Evolutionary conservation across 192 early-diverging fungal species (phyloP), one percentile per base, ranked within the genome.

Genomic region (Podila horticola): DNA sequence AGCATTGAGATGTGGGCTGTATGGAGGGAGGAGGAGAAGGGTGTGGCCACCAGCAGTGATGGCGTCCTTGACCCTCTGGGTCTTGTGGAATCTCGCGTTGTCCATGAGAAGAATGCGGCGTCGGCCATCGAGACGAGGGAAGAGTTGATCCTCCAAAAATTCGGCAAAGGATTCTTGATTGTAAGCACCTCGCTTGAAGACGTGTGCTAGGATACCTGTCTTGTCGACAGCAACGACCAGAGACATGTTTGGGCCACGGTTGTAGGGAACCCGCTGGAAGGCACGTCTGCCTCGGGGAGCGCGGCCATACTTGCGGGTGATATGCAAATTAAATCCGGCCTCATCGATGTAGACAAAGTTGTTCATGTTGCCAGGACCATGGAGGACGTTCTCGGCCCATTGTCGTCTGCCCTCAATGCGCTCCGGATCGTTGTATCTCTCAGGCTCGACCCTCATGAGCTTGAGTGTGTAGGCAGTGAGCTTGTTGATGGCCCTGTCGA

Each of bases 311-410:
- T 50, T 69, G 34, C 64, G 59, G 34, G 61, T 48, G 66, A 82
- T 74, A 30, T 82, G 73, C 34, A 82, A 66, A 41, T 74, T 82
- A 69, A 82, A 82, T 26, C 67, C 69, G 30, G 72, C 64, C 63
- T 82, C 81, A 63, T 82, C 72, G 29, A 74, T 64, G 67, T 71
- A 74, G 33, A 74, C 31, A 50, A 65, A 71, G 64, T 67, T 0
- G 12, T 58, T 69, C 57, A 69, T 58, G 13, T 60, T 69, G 15
- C 33, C 38, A 59, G 55, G 24, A 29, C 57, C 52, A 11, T 69
- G 52, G 38, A 69, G 52, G 34, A 69, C 33, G 34, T 58, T 59
- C 30, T 38, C 17, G 24, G 58, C 57, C 67, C 67, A 69, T 69
- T 45, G 67, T 36, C 7, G 20, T 36, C 67, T 34, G 12, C 24